Conservation (phyloP, 1,284 basidiomycete species). For the Apiotrichum brassicae region DNA sequence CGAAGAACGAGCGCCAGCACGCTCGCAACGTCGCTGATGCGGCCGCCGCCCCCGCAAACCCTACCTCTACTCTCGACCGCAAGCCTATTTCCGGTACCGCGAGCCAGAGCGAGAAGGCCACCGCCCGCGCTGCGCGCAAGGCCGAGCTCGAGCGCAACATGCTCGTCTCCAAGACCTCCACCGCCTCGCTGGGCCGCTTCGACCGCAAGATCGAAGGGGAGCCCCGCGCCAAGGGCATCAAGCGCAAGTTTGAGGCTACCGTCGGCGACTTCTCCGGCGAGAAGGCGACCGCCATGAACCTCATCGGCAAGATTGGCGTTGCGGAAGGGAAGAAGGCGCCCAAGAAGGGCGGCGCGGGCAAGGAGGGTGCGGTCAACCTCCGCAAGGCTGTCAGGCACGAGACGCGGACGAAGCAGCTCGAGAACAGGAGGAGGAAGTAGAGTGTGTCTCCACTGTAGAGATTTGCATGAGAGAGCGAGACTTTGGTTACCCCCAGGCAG, state of each 20-base stretch:
- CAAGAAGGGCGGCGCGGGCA: slow-evolving; percentile 51
- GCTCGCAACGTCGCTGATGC: slow-evolving; percentile 71
- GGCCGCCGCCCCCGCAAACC: slow-evolving; percentile 22
- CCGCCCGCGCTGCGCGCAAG: slow-evolving; percentile 57
- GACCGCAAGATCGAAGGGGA: slow-evolving; percentile 86
- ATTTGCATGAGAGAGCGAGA: neutral
- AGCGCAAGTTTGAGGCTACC: slow-evolving; percentile 69
- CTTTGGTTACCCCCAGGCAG: neutral
- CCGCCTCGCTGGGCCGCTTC: slow-evolving; percentile 86
- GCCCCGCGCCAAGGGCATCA: slow-evolving; percentile 76
- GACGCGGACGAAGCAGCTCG: slow-evolving; percentile 13
- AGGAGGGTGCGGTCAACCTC: slow-evolving; percentile 54
- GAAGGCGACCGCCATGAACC: slow-evolving; percentile 63
- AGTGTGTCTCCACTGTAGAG: neutral
- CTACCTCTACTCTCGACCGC: slow-evolving; percentile 14
- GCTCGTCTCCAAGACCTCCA: slow-evolving; percentile 71
- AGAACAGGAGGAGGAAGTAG: slow-evolving; percentile 8
- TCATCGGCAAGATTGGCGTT: slow-evolving; percentile 71
- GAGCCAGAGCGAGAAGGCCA: slow-evolving; percentile 23
- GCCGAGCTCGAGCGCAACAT: slow-evolving; percentile 69
- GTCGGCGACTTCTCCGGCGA: slow-evolving; percentile 53
- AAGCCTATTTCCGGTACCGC: slow-evolving; percentile 9
- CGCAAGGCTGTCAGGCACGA: slow-evolving; percentile 77
- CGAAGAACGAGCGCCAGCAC: slow-evolving; percentile 79
- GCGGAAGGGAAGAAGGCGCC: slow-evolving; percentile 50